These are phyloP conservation scores for Cinchona pubescens DNA, from an alignment of 257 asterid species.

Conservation along the genomic window DNA sequence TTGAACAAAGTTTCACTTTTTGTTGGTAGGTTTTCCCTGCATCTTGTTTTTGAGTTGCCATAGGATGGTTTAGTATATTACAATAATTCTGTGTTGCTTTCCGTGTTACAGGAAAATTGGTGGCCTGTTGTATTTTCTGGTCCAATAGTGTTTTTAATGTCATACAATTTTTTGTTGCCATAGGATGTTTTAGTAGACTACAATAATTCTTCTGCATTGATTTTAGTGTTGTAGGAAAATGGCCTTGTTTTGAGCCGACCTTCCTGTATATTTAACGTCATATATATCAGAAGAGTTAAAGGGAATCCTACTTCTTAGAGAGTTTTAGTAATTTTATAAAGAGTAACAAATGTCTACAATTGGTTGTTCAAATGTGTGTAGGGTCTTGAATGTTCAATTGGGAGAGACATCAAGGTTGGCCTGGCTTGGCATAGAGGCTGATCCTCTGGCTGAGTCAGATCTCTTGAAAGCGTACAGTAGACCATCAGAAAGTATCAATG, in stretches of 20 bases:
- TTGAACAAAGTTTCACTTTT: neutral
- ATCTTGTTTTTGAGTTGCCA: neutral
- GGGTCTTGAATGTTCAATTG: slow-evolving; percentile 73
- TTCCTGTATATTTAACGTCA: neutral
- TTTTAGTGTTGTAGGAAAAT: neutral
- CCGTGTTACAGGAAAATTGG: neutral
- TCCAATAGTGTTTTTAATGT: too few relatives aligned
- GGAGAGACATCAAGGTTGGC: slow-evolving; percentile 89
- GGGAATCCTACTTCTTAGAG: neutral
- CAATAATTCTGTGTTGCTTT: neutral
- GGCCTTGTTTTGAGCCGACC: neutral
- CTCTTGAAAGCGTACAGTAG: slow-evolving; percentile 75
- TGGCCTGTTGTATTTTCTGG: too few relatives aligned
- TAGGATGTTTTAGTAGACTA: neutral
- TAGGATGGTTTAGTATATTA: neutral
- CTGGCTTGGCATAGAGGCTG: slow-evolving; percentile 95
- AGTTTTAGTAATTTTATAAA: neutral
- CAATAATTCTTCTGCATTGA: neutral
- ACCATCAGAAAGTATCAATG: slow-evolving; percentile 54
- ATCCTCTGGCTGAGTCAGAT: slow-evolving; percentile 76
- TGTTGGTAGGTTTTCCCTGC: neutral
- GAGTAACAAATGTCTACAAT: neutral
- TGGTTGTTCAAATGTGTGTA: slow-evolving; percentile 30
- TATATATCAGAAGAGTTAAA: neutral
- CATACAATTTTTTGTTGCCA: neutral